Percentiles rank a stretch among this genome's conserved stretches.
Evolutionary conservation across 2,329 filamentous ascomycete species (phyloP).

Genomic region (Pseudocercospora cruenta): DNA sequence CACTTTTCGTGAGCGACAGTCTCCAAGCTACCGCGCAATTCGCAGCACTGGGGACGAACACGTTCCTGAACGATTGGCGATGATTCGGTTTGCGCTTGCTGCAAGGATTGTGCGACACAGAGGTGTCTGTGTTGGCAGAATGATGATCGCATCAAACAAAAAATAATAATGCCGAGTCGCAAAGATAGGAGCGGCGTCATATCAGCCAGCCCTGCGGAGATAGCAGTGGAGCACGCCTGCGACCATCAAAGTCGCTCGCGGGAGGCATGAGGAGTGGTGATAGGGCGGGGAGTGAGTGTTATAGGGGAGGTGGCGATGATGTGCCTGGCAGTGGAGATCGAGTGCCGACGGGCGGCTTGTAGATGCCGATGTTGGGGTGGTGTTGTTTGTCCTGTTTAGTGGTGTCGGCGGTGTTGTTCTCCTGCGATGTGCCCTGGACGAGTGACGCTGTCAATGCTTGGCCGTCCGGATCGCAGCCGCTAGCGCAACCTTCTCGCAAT

Average conservation of each 20-base stretch:
- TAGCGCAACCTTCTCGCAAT: neutral
- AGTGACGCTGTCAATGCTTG: too few relatives aligned
- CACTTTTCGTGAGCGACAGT: neutral
- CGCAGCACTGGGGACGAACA: constrained; percentile 6
- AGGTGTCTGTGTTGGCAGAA: constrained; percentile 1
- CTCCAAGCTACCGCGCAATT: neutral
- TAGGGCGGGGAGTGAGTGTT: neutral
- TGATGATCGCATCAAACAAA: neutral
- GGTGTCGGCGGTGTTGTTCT: neutral
- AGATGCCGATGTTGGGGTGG: neutral
- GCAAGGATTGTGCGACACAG: neutral
- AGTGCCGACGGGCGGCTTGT: neutral
- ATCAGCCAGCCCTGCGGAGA: constrained; percentile 1
- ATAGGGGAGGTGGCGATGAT: neutral
- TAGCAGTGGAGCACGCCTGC: neutral
- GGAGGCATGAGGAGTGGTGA: neutral
- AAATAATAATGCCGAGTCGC: neutral
- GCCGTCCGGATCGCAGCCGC: too few relatives aligned
- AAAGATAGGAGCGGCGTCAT: neutral
- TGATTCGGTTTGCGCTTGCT: neutral
- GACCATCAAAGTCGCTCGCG: neutral
- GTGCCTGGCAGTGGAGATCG: neutral
- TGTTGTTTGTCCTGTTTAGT: neutral
- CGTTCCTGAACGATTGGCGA: constrained; percentile 17
- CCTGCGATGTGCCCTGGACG: too few relatives aligned